Conservation (phyloP, 2,329 filamentous ascomycete genomes). For the Alternaria hordeiaustralica region DNA sequence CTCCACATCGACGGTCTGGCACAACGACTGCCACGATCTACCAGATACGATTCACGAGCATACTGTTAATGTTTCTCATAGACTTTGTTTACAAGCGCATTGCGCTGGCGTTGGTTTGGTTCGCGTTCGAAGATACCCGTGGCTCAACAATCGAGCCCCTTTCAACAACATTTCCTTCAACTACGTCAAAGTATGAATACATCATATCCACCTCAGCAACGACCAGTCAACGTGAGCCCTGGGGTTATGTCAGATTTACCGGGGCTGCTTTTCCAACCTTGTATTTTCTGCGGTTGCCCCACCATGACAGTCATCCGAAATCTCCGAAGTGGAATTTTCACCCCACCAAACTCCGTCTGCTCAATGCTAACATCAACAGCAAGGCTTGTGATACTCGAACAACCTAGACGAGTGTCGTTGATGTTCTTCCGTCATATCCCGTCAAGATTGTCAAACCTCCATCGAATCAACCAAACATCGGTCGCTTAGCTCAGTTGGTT, state of each 20-base stretch:
- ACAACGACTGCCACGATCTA: neutral
- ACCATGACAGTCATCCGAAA: neutral
- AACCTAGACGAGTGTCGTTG: accelerated
- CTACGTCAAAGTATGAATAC: neutral
- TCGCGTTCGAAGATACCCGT: conserved; percentile 5
- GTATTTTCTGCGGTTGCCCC: neutral
- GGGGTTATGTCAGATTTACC: neutral
- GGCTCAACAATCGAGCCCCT: conserved; percentile 1
- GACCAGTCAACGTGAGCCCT: neutral
- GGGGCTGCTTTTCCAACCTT: neutral
- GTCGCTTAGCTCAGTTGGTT: conserved; percentile 25
- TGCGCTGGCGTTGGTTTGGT: conserved; percentile 3
- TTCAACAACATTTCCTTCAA: neutral
- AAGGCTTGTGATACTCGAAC: too few species aligned
- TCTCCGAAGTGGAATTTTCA: conserved; percentile 2
- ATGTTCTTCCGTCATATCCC: accelerated
- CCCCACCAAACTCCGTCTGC: neutral
- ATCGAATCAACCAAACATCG: conserved; percentile 11
- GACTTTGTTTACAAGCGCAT: neutral
- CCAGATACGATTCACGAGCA: neutral
- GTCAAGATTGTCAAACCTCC: neutral
- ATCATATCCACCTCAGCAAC: neutral
- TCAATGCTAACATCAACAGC: neutral
- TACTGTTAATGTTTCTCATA: neutral
- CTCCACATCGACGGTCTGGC: neutral